phyloP scores from a whole-genome alignment of 192 early-diverging fungal genomes.

The Phlyctochytrium bullatum region DNA sequence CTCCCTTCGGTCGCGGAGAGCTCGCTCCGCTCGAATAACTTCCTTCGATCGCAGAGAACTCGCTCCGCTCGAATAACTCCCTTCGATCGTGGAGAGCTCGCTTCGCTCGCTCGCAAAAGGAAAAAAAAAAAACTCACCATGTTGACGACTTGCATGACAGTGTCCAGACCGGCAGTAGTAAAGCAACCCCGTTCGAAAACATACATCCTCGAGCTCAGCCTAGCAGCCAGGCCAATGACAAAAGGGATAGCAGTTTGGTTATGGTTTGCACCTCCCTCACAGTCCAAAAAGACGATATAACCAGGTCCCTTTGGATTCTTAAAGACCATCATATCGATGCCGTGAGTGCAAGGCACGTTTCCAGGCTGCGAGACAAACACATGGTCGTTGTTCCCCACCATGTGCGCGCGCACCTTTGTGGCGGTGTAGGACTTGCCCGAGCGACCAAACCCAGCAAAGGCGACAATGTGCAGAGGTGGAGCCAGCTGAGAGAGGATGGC shows the following conservation, averaged over 20 bases:
- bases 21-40: no score
- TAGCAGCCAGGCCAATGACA: slow-evolving; percentile 56
- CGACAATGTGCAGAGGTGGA: slow-evolving; percentile 44
- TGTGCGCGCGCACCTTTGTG: slow-evolving; percentile 23
- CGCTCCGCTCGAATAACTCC: no score
- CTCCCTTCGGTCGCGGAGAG: no score
- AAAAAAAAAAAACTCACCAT: slow-evolving; percentile 34
- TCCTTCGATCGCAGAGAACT: no score
- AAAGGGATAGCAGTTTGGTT: slow-evolving; percentile 55
- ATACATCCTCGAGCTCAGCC: slow-evolving; percentile 45
- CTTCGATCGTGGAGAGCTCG: no score
- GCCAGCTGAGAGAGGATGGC: slow-evolving; percentile 38
- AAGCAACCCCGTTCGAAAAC: slow-evolving; percentile 56
- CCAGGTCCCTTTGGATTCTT: slow-evolving; percentile 40
- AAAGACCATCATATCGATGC: slow-evolving; percentile 55
- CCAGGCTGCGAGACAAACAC: slow-evolving; percentile 47
- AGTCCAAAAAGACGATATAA: slow-evolving; percentile 49
- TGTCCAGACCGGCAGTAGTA: slow-evolving; percentile 53
- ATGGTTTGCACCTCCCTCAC: slow-evolving; percentile 55
- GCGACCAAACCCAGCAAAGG: slow-evolving; percentile 52
- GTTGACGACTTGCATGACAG: slow-evolving; percentile 57
- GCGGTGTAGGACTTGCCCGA: slow-evolving; percentile 47
- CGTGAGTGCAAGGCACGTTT: slow-evolving; percentile 55
- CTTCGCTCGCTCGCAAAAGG: no score
- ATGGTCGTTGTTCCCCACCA: slow-evolving; percentile 40